Conservation (phyloP, 805 yeast genomes). For the Ogataea ramenticola region DNA sequence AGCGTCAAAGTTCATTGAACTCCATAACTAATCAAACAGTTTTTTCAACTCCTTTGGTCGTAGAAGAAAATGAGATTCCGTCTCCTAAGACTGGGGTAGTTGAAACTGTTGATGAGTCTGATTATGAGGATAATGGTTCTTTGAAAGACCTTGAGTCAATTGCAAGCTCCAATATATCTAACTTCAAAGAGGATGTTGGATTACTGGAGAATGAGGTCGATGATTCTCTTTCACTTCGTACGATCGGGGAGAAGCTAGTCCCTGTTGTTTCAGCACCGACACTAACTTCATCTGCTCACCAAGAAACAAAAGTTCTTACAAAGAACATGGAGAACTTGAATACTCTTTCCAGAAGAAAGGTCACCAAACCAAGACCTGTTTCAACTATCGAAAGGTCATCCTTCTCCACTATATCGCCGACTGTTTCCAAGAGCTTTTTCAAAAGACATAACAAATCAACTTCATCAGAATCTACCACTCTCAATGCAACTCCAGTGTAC, state of each 20-base stretch:
- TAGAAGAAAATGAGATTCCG: slow-evolving; percentile 8
- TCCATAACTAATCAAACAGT: slow-evolving; percentile 4
- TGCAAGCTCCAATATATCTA: not conserved
- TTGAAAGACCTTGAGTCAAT: slow-evolving; percentile 1
- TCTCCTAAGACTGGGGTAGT: not conserved
- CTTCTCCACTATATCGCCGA: slow-evolving; percentile 25
- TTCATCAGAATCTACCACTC: slow-evolving; percentile 47
- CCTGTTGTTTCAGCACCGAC: slow-evolving; percentile 31
- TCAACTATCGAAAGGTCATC: slow-evolving; percentile 30
- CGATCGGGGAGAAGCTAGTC: slow-evolving; percentile 21
- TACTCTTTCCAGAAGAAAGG: not conserved
- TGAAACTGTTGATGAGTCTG: not conserved
- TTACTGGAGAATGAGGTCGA: not conserved
- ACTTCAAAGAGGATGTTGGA: slow-evolving; percentile 1
- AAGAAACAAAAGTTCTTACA: not conserved
- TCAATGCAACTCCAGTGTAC: slow-evolving; percentile 16
- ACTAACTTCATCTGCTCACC: slow-evolving; percentile 4
- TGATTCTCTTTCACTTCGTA: not conserved
- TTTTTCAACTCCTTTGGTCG: slow-evolving; percentile 14
- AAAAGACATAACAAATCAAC: slow-evolving; percentile 59
- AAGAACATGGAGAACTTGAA: no score
- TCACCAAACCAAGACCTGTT: slow-evolving; percentile 24
- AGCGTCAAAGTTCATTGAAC: slow-evolving; percentile 6
- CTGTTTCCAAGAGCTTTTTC: slow-evolving; percentile 41
- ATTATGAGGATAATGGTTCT: not conserved